Percentiles rank a stretch among this genome's conserved stretches.
phyloP scores from a whole-genome alignment of 2,329 filamentous ascomycete genomes.

The Malbranchea cinnamomea region DNA sequence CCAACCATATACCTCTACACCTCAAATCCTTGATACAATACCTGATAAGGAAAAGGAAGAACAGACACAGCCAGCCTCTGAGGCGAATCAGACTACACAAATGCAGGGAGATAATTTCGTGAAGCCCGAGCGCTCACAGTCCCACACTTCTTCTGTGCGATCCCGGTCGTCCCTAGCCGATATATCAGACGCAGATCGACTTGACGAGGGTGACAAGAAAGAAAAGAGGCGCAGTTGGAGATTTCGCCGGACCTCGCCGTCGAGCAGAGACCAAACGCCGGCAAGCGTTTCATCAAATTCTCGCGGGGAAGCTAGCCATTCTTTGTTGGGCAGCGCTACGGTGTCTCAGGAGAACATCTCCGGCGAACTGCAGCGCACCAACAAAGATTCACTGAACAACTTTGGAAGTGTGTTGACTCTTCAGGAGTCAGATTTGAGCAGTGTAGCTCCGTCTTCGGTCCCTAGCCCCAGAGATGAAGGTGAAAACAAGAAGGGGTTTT shows the following conservation, averaged over 20 bases:
- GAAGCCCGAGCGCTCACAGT: slow-evolving; percentile 55
- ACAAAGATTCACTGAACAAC: slow-evolving; percentile 19
- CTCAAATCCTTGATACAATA: too few relatives aligned
- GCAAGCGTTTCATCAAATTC: slow-evolving; percentile 46
- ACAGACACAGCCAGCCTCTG: too few relatives aligned
- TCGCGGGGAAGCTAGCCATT: slow-evolving; percentile 50
- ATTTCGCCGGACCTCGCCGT: slow-evolving; percentile 40
- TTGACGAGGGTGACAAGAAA: slow-evolving; percentile 56
- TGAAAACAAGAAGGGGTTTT: slow-evolving; percentile 38
- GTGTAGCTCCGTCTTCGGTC: slow-evolving; percentile 11
- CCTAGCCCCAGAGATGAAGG: slow-evolving; percentile 14
- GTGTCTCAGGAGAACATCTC: slow-evolving; percentile 31
- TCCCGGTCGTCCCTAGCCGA: slow-evolving; percentile 61
- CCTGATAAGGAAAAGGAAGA: too few relatives aligned
- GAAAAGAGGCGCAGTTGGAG: slow-evolving; percentile 61
- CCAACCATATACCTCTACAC: slow-evolving; percentile 21
- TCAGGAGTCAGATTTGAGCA: slow-evolving; percentile 27
- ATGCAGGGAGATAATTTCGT: too few relatives aligned
- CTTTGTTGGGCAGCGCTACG: slow-evolving; percentile 49
- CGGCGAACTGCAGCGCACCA: slow-evolving; percentile 28
- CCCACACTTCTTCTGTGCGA: slow-evolving; percentile 60
- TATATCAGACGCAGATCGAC: slow-evolving; percentile 62
- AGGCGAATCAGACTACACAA: too few relatives aligned
- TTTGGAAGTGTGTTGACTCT: slow-evolving; percentile 13
- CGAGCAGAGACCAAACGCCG: too few relatives aligned